These are phyloP conservation scores for Microbotryum scabiosae DNA, from an alignment of 1,284 basidiomycete species.

Conservation along the genomic window DNA sequence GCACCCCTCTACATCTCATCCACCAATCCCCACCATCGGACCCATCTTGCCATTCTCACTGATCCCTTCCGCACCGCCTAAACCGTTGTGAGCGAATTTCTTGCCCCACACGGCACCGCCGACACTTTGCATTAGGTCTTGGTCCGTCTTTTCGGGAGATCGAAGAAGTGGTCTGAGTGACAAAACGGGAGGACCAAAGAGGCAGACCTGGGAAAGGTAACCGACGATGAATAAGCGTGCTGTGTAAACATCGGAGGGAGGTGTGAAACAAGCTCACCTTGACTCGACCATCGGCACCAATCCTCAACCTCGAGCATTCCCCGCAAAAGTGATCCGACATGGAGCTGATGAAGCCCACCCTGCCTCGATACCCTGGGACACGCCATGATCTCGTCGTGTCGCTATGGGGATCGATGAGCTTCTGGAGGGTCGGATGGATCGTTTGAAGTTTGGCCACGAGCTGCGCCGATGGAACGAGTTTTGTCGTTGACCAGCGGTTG, in stretches of 20 bases:
- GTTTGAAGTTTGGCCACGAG: slow-evolving; percentile 49
- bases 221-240: neutral
- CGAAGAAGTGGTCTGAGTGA: slow-evolving; percentile 69
- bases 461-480: slow-evolving; percentile 66
- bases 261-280: slow-evolving; percentile 50
- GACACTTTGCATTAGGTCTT: slow-evolving; percentile 55
- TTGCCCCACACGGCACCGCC: slow-evolving; percentile 61
- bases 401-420: slow-evolving; percentile 54
- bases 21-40: slow-evolving; percentile 82
- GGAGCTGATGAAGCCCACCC: slow-evolving; percentile 78
- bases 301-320: slow-evolving; percentile 69
- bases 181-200: slow-evolving; percentile 77
- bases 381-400: slow-evolving; percentile 73
- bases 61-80: slow-evolving; percentile 67
- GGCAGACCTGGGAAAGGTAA: slow-evolving; percentile 55
- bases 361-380: slow-evolving; percentile 63
- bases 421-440: slow-evolving; percentile 38
- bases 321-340: slow-evolving; percentile 89
- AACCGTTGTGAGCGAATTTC: slow-evolving; percentile 69
- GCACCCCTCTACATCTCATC: slow-evolving; percentile 29
- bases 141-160: slow-evolving; percentile 51
- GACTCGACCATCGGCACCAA: slow-evolving; percentile 81
- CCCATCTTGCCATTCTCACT: slow-evolving; percentile 52
- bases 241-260: neutral
- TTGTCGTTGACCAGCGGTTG: slow-evolving; percentile 73